phyloP scores from a whole-genome alignment of 2,329 filamentous ascomycete species.

The Cladobotryum mycophilum region DNA sequence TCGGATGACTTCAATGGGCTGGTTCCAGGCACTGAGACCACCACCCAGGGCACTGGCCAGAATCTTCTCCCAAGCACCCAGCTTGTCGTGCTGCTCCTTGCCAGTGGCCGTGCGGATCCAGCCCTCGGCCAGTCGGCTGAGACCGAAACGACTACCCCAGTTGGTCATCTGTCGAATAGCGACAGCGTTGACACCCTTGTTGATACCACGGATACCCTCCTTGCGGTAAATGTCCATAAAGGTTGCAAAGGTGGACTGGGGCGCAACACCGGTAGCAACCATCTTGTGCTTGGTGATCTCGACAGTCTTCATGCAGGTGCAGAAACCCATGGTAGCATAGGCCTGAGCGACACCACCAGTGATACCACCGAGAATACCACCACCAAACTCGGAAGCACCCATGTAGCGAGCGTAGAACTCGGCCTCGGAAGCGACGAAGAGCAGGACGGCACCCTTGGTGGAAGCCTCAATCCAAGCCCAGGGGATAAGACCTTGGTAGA shows the following conservation, averaged over 20 bases:
- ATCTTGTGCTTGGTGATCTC: constrained; percentile 99
- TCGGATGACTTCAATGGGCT: constrained; percentile 98
- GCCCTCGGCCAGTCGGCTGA: constrained; percentile 84
- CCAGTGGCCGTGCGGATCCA: constrained; percentile 72
- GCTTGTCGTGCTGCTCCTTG: constrained; percentile 75
- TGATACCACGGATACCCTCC: constrained; percentile 93
- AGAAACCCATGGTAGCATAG: constrained; percentile 99
- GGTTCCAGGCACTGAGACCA: constrained; percentile 96
- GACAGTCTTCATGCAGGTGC: constrained; percentile 99
- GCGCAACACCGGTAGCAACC: constrained; percentile 73
- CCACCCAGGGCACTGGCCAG: constrained; percentile 79
- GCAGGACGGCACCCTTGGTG: constrained; percentile 96
- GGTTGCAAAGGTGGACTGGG: constrained; percentile 84
- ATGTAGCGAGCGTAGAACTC: constrained; percentile 85
- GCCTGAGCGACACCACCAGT: constrained; percentile 92
- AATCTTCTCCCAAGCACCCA: constrained; percentile 80
- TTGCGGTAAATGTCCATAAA: constrained; percentile 96
- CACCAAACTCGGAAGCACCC: constrained; percentile 79
- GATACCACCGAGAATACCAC: constrained; percentile 88
- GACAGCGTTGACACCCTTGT: constrained; percentile 97
- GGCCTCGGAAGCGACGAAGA: constrained; percentile 97
- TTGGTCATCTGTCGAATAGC: constrained; percentile 99
- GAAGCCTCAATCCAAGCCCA: constrained; percentile 99
- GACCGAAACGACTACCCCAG: constrained; percentile 94
- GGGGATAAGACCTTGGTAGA: constrained; percentile 98